Percentiles rank a stretch among this genome's conserved stretches.
These are phyloP conservation scores for Penstemon eatonii DNA, from an alignment of 257 asterid species.

Conservation along the genomic window DNA sequence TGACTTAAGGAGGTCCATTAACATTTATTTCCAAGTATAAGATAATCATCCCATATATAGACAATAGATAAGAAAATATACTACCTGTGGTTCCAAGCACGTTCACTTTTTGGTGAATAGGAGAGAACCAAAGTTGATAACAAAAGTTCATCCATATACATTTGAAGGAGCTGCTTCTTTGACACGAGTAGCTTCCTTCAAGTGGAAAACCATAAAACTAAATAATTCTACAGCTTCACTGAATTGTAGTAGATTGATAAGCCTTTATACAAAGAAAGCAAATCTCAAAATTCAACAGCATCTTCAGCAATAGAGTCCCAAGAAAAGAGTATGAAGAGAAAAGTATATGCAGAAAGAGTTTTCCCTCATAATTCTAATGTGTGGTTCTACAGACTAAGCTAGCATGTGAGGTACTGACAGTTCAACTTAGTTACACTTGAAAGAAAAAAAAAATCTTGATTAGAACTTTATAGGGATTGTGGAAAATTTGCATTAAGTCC, in stretches of 20 bases:
- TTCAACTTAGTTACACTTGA: conserved; percentile 1
- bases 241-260: conserved; percentile 1
- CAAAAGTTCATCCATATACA: conserved; percentile 65
- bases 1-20: conserved; percentile 17
- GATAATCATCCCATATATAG: conserved; percentile 1
- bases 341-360: conserved; percentile 14
- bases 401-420: conserved; percentile 5
- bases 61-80: conserved; percentile 19
- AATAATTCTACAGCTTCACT: background rate
- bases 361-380: background rate
- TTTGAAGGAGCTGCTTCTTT: conserved; percentile 43
- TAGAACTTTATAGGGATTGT: background rate
- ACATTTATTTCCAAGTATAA: conserved; percentile 4
- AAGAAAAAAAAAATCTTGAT: conserved; percentile 11
- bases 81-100: conserved; percentile 96
- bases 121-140: conserved; percentile 74
- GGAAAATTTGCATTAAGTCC: background rate
- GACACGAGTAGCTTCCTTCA: conserved; percentile 71
- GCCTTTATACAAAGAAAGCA: conserved; percentile 7
- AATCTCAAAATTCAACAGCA: conserved; percentile 6
- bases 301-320: conserved; percentile 21
- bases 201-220: conserved; percentile 13
- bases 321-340: conserved; percentile 3
- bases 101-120: conserved; percentile 84
- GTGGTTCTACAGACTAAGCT: conserved; percentile 6